Evolutionary conservation across 208 protist genomes (phyloP).

Genomic region (Trichomonas gallinae): DNA sequence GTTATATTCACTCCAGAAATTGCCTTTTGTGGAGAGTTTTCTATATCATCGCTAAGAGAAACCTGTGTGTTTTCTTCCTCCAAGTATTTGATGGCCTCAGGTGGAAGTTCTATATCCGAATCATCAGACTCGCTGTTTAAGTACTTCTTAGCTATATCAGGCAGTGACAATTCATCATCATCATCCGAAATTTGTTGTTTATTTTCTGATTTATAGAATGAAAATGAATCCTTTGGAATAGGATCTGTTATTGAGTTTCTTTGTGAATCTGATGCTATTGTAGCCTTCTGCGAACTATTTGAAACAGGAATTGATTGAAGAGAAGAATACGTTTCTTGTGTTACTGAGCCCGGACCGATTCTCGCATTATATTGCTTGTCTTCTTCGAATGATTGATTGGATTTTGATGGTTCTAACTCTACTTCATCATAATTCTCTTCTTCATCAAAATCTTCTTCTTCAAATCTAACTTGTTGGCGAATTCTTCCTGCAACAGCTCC

Average conservation of each 20-base stretch:
- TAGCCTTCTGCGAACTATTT: too few species aligned
- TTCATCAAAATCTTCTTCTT: neutral
- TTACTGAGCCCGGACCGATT: neutral
- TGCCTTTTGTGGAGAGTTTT: neutral
- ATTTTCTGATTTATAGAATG: too few species aligned
- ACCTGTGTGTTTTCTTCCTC: neutral
- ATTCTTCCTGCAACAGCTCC: too few species aligned
- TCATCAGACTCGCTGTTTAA: neutral
- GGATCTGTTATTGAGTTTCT: neutral
- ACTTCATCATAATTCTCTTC: neutral
- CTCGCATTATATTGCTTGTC: neutral
- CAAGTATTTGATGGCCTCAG: neutral
- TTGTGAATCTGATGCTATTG: neutral
- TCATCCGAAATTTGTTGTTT: neutral
- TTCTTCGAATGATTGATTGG: neutral
- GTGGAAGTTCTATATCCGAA: neutral
- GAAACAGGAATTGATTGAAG: neutral
- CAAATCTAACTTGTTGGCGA: neutral
- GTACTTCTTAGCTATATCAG: neutral
- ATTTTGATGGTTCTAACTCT: neutral
- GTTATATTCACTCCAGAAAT: neutral
- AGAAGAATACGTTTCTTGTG: neutral
- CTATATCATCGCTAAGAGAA: neutral
- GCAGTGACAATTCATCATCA: neutral
- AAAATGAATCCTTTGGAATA: too few species aligned